Percentiles rank a stretch among this genome's conserved stretches.
Conservation (phyloP, 1,284 basidiomycete genomes). For the Papiliotrema laurentii region DNA sequence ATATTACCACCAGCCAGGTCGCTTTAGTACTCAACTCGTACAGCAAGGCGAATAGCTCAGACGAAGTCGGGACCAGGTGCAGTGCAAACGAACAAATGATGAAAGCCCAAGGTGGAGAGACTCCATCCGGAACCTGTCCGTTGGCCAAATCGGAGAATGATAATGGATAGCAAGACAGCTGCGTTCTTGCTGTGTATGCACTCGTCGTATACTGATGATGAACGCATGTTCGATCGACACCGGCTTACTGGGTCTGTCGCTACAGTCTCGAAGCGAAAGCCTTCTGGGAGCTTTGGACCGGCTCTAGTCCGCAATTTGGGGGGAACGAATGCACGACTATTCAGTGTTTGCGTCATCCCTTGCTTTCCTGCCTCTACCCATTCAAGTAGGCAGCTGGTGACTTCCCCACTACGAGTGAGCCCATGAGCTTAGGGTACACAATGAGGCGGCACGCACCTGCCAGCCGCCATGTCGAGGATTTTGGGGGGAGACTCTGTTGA, state of each 20-base stretch:
- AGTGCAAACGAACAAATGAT: conserved; percentile 67
- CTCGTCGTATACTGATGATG: conserved; percentile 52
- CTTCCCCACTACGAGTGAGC: conserved; percentile 39
- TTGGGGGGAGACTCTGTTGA: conserved; percentile 5
- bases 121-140: conserved; percentile 48
- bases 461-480: conserved; percentile 55
- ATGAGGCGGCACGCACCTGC: conserved; percentile 40
- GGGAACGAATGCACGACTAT: conserved; percentile 29
- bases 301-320: conserved; percentile 20
- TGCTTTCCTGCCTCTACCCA: conserved; percentile 30
- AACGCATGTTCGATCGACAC: neutral
- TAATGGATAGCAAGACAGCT: conserved; percentile 52
- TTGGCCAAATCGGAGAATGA: conserved; percentile 57
- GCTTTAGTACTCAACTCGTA: conserved; percentile 61
- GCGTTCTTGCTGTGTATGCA: conserved; percentile 55
- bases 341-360: neutral
- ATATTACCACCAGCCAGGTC: conserved; percentile 62
- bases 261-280: conserved; percentile 24
- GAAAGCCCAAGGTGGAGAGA: conserved; percentile 53
- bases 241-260: conserved; percentile 50
- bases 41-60: conserved; percentile 61
- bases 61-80: conserved; percentile 61
- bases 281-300: conserved; percentile 1
- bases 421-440: neutral
- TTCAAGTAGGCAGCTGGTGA: conserved; percentile 42